Evolutionary conservation across 768 basidiomycete species (phyloP).

Genomic region (Agaricus subrufescens): DNA sequence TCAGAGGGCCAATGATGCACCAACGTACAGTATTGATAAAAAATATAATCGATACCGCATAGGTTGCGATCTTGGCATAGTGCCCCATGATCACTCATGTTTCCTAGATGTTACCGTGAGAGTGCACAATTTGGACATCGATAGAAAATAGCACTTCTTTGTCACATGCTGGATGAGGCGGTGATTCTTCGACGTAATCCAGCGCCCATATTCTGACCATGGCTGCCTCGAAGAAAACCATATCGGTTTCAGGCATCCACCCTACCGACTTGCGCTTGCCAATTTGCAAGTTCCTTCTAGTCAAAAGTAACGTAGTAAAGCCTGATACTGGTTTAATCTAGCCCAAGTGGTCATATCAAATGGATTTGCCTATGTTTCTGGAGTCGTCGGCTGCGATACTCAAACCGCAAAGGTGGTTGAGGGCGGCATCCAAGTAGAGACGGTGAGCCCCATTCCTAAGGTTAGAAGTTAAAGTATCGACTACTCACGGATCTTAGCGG

Average conservation of each 20-base stretch:
- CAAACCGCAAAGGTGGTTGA: slow-evolving; percentile 10
- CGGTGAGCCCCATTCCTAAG: slow-evolving; percentile 1
- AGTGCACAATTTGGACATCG: too few relatives aligned
- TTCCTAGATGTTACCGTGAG: too few relatives aligned
- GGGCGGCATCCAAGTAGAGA: slow-evolving; percentile 13
- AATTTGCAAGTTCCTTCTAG: slow-evolving; percentile 19
- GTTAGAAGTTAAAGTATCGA: background rate
- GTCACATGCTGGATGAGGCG: too few relatives aligned
- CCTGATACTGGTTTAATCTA: slow-evolving; percentile 6
- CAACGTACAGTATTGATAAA: too few relatives aligned
- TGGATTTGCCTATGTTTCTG: slow-evolving; percentile 13
- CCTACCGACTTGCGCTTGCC: slow-evolving; percentile 23
- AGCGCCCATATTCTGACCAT: background rate
- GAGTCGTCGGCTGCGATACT: slow-evolving; percentile 11
- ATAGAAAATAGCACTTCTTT: too few relatives aligned
- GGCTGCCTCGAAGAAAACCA: slow-evolving; percentile 16
- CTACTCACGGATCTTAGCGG: slow-evolving; percentile 18
- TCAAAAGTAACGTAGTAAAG: too few relatives aligned
- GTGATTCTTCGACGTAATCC: too few relatives aligned
- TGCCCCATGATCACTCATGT: too few relatives aligned
- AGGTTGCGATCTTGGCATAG: too few relatives aligned
- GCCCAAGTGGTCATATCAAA: slow-evolving; percentile 35
- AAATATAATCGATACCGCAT: too few relatives aligned
- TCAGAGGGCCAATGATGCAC: too few relatives aligned
- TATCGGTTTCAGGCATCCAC: slow-evolving; percentile 26